phyloP scores from a whole-genome alignment of 2,329 filamentous ascomycete species.

The Epichloe sp. region DNA sequence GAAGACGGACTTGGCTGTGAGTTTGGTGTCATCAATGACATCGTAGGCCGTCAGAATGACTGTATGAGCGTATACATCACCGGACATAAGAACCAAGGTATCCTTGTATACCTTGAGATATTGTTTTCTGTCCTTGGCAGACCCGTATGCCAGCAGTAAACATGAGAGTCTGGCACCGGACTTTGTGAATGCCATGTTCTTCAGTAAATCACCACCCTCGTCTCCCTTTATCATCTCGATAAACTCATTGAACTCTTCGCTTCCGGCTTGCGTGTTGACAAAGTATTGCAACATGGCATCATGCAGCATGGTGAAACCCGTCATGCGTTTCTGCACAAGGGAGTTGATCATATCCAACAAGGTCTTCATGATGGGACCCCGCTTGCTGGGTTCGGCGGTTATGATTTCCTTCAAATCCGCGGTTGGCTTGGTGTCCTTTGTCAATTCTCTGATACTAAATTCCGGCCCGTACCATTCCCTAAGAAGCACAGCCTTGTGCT shows the following conservation, averaged over 20 bases:
- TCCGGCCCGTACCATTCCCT: constrained; percentile 96
- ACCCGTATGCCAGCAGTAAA: constrained; percentile 69
- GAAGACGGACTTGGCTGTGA: constrained; percentile 76
- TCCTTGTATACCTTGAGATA: constrained; percentile 85
- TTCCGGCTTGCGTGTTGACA: constrained; percentile 61
- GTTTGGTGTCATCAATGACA: constrained; percentile 85
- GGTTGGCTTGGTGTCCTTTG: constrained; percentile 39
- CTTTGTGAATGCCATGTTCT: constrained; percentile 92
- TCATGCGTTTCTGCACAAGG: constrained; percentile 90
- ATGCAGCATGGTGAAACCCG: constrained; percentile 93
- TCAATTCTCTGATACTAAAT: constrained; percentile 64
- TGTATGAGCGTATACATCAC: constrained; percentile 64
- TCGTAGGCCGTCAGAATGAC: constrained; percentile 80
- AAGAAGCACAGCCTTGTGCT: constrained; percentile 74
- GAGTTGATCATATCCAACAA: constrained; percentile 80
- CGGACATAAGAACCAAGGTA: constrained; percentile 72
- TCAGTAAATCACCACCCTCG: constrained; percentile 76
- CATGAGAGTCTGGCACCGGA: constrained; percentile 74
- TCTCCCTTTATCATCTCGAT: constrained; percentile 85
- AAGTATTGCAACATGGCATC: constrained; percentile 98
- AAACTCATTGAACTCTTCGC: constrained; percentile 75
- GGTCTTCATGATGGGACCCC: constrained; percentile 73
- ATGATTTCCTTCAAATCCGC: constrained; percentile 66
- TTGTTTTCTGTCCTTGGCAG: constrained; percentile 83
- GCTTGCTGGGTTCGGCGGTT: constrained; percentile 68